A percentile compares a stretch with the other conserved stretches of the same genome.
Evolutionary conservation across 2,329 filamentous ascomycete genomes (phyloP).

Genomic region (Exophiala lecanii-corni): DNA sequence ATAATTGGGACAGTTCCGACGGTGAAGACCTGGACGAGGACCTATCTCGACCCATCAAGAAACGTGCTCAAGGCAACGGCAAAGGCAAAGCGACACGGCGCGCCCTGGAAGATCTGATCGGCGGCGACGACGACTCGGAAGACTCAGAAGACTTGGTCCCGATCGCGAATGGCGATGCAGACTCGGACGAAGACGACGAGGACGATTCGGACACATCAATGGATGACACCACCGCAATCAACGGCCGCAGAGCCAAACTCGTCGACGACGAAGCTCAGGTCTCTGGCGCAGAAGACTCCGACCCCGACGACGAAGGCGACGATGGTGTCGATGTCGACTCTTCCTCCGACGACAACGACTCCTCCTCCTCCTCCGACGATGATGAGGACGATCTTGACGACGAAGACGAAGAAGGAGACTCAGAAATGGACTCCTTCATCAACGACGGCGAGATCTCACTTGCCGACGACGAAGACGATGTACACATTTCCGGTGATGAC

Average conservation of each 20-base stretch:
- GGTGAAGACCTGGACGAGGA: conserved; percentile 37
- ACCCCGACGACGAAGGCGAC: conserved; percentile 17
- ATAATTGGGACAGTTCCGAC: conserved; percentile 38
- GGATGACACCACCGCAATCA: conserved; percentile 42
- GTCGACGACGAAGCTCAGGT: conserved; percentile 30
- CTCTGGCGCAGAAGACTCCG: conserved; percentile 22
- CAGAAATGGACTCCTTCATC: conserved; percentile 40
- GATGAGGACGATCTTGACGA: conserved; percentile 28
- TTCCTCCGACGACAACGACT: conserved; percentile 27
- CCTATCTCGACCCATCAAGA: conserved; percentile 6
- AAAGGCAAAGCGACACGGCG: conserved; percentile 31
- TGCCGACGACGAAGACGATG: conserved; percentile 45
- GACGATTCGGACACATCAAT: conserved; percentile 52
- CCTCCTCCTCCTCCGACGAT: conserved; percentile 9
- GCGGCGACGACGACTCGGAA: conserved; percentile 9
- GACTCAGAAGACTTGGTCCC: conserved; percentile 11
- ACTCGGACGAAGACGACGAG: conserved; percentile 46
- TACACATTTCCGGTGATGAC: conserved; percentile 35
- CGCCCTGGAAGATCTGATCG: conserved; percentile 25
- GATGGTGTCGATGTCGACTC: conserved; percentile 18
- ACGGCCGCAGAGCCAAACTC: conserved; percentile 34
- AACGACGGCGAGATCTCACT: conserved; percentile 42
- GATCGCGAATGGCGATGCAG: conserved; percentile 36
- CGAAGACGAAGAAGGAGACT: conserved; percentile 37
- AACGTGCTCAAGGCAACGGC: conserved; percentile 4